Evolutionary conservation across 306 rosid species (phyloP).

Genomic region (Albizia julibrissin): DNA sequence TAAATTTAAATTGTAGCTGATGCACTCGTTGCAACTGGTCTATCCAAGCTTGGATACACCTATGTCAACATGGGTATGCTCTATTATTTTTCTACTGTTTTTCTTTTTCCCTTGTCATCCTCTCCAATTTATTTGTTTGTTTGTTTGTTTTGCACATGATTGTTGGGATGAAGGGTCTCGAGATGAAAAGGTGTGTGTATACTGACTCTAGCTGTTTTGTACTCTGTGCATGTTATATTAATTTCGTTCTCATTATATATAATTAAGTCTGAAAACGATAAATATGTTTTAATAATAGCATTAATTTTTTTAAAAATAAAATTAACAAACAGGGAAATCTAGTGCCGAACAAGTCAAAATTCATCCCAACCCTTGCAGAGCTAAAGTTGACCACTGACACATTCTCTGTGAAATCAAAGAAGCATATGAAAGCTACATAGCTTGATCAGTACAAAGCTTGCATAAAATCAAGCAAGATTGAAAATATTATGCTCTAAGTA

Average conservation of each 20-base stretch:
- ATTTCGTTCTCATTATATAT: neutral
- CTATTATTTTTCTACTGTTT: too few relatives aligned
- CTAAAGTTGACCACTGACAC: too few relatives aligned
- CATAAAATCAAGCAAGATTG: too few relatives aligned
- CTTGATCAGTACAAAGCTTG: too few relatives aligned
- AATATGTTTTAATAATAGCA: neutral
- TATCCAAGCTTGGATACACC: slow-evolving; percentile 85
- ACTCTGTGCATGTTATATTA: too few relatives aligned
- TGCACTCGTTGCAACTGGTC: slow-evolving; percentile 84
- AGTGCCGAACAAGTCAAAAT: slow-evolving; percentile 76
- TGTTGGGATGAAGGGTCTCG: slow-evolving; percentile 94
- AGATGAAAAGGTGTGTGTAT: slow-evolving; percentile 50
- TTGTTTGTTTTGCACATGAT: slow-evolving; percentile 57
- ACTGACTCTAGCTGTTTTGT: too few relatives aligned
- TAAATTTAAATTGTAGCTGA: slow-evolving; percentile 54
- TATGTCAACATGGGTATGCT: slow-evolving; percentile 77
- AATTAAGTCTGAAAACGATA: neutral
- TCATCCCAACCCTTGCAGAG: slow-evolving; percentile 83
- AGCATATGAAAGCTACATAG: too few relatives aligned
- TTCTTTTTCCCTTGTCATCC: neutral
- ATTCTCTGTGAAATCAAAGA: too few relatives aligned
- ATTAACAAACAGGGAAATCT: slow-evolving; percentile 56
- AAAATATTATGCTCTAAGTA: too few relatives aligned
- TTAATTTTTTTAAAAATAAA: neutral
- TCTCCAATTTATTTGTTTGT: too few relatives aligned